A percentile compares a stretch with the other conserved stretches of the same genome.
phyloP scores from a whole-genome alignment of 2,329 filamentous ascomycete species.

The Alternaria triticimaculans region DNA sequence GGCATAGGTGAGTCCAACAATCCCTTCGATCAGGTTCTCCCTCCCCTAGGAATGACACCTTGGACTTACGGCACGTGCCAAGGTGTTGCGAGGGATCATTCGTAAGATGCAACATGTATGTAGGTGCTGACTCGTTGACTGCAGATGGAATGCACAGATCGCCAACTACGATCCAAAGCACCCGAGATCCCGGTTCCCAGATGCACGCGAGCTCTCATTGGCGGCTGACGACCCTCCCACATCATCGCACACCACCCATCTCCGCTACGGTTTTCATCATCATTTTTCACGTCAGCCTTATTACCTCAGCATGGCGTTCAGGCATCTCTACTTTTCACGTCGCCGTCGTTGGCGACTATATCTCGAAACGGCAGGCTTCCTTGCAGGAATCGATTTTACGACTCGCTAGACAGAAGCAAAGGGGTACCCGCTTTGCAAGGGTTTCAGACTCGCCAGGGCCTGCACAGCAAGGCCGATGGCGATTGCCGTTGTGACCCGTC shows the following conservation, averaged over 20 bases:
- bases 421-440: constrained; percentile 27
- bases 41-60: not conserved
- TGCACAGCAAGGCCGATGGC: constrained; percentile 8
- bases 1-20: constrained; percentile 41
- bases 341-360: constrained; percentile 27
- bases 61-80: constrained; percentile 12
- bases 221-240: constrained; percentile 9
- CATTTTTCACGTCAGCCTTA: constrained; percentile 29
- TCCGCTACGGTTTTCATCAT: constrained; percentile 15
- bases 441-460: constrained; percentile 41
- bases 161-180: constrained; percentile 30
- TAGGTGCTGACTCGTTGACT: constrained; percentile 32
- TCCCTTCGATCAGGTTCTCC: not conserved
- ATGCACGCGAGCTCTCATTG: constrained; percentile 20
- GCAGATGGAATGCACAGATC: constrained; percentile 34
- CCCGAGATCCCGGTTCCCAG: constrained; percentile 17
- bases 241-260: constrained; percentile 4
- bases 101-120: constrained; percentile 22
- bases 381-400: constrained; percentile 24
- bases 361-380: constrained; percentile 29
- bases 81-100: constrained; percentile 15
- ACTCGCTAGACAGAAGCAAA: constrained; percentile 44
- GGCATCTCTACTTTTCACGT: constrained; percentile 30
- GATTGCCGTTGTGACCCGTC: not conserved
- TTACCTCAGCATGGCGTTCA: constrained; percentile 48